Evolutionary conservation across 2,329 filamentous ascomycete species (phyloP), one percentile per base, ranked within the genome.

Genomic region (Colletotrichum sp.): DNA sequence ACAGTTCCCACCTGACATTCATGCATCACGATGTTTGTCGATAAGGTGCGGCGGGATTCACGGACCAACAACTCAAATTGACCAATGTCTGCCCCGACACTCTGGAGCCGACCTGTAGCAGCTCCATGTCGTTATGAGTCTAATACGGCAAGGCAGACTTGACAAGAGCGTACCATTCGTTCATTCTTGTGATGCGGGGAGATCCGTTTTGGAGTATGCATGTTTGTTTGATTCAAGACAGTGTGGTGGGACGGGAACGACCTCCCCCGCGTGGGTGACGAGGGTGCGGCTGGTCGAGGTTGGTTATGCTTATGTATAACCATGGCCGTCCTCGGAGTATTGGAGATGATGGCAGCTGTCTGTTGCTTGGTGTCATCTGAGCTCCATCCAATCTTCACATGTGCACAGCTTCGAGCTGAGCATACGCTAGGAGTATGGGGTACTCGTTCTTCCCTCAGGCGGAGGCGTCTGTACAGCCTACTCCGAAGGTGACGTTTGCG

Each of bases 121-220:
- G 57, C 59, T 36, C 30, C 59, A 32, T 36, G n/a, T 39, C n/a
- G 57, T 64, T 26, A 26, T 52, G 44, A 52, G 44, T 52, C 44
- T 52, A 69, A 15, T 13, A 30, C 66, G n/a, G 59, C 32, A 57
- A 64, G 71, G 67, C 67, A 64, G 44, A 65, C 55, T 65, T 65
- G 57, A 57, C 30, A 21, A 55, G 12, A 5, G 13, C 6, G 15
- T 6, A 8, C n/a, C 28, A 62, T 62, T 30, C 18, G 32, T 26
- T 30, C n/a, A 8, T 26, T 18, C 3, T 32, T 21, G n/a, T 24
- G 15, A 13, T 49, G 24, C 39, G 24, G 66, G 10, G 49, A 18
- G 12, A n/a, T 3, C 10, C 32, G 71, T 73, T 73, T 73, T 28
- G 66, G 4, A 64, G 15, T 64, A 71, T 71, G 71, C 71, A 74